Evolutionary conservation across 2,329 filamentous ascomycete species (phyloP).

Genomic region (Berkeleyomyces basicola): DNA sequence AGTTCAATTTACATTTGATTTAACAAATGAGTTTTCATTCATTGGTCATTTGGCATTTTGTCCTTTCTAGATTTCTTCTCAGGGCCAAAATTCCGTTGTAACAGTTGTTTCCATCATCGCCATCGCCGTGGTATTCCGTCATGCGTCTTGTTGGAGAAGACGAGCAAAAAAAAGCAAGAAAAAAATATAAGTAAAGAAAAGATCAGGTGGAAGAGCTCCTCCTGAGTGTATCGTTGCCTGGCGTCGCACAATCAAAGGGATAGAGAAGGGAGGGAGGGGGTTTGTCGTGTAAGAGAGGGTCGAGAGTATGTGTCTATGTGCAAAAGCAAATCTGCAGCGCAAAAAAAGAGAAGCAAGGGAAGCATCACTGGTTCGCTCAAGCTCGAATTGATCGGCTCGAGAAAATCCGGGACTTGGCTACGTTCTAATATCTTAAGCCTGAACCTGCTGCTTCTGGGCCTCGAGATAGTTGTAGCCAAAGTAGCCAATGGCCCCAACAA

Average conservation of each 20-base stretch:
- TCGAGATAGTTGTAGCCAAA: slow-evolving; percentile 75
- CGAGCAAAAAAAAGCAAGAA: not conserved
- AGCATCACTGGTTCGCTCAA: not conserved
- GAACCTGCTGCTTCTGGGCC: slow-evolving; percentile 22
- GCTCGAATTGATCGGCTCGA: not conserved
- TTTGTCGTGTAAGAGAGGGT: not conserved
- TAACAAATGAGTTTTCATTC: too few species aligned
- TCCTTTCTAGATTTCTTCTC: not conserved
- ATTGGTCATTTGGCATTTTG: not conserved
- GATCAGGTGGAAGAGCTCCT: not conserved
- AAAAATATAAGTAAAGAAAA: not conserved
- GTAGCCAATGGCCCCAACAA: slow-evolving; percentile 64
- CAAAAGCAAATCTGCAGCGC: not conserved
- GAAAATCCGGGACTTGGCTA: not conserved
- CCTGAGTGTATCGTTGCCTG: not conserved
- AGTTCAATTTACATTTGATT: too few species aligned
- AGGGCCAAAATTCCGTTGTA: not conserved
- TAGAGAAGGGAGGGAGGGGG: not conserved
- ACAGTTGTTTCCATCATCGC: not conserved
- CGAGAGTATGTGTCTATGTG: not conserved
- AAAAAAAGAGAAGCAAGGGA: not conserved
- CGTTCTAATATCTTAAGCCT: slow-evolving; percentile 19
- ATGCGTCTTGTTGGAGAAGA: not conserved
- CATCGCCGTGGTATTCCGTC: not conserved
- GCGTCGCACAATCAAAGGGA: not conserved